A percentile compares a stretch with the other conserved stretches of the same genome.
These are phyloP conservation scores for Pyrenula massariospora DNA, from an alignment of 495 filamentous ascomycete species.

Conservation along the genomic window DNA sequence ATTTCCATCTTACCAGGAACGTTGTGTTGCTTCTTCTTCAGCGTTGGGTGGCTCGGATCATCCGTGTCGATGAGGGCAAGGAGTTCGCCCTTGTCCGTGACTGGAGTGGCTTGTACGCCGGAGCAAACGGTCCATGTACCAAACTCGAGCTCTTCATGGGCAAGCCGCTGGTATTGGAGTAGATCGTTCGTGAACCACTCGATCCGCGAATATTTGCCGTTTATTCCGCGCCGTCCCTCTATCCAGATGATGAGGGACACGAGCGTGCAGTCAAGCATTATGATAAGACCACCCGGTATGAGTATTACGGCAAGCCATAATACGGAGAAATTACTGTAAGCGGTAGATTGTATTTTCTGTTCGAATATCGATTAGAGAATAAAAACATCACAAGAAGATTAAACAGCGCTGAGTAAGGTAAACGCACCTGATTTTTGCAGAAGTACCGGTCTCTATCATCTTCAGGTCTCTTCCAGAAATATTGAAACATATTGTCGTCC, in stretches of 20 bases:
- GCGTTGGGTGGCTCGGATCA: slow-evolving; percentile 4
- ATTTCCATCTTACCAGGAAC: background rate
- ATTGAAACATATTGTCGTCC: background rate
- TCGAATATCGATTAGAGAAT: background rate
- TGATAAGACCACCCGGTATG: slow-evolving; percentile 1
- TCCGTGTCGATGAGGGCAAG: slow-evolving; percentile 3
- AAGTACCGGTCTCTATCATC: background rate
- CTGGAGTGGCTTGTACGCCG: background rate
- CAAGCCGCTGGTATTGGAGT: slow-evolving; percentile 8
- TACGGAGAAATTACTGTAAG: slow-evolving; percentile 6
- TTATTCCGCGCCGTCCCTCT: background rate
- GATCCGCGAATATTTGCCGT: slow-evolving; percentile 1
- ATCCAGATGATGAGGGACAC: background rate
- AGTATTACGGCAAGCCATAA: slow-evolving; percentile 8
- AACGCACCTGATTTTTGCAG: background rate
- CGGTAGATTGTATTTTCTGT: slow-evolving; percentile 8
- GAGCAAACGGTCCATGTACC: slow-evolving; percentile 3
- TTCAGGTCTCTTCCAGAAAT: background rate
- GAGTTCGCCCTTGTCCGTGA: slow-evolving; percentile 1
- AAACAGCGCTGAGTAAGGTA: background rate
- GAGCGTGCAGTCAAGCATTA: background rate
- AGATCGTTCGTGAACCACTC: slow-evolving; percentile 6
- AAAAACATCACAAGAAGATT: background rate
- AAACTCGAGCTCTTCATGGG: slow-evolving; percentile 4
- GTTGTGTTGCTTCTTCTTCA: background rate